Evolutionary conservation across 495 filamentous ascomycete species (phyloP).

Genomic region (Aspergillus incahuasiensis): DNA sequence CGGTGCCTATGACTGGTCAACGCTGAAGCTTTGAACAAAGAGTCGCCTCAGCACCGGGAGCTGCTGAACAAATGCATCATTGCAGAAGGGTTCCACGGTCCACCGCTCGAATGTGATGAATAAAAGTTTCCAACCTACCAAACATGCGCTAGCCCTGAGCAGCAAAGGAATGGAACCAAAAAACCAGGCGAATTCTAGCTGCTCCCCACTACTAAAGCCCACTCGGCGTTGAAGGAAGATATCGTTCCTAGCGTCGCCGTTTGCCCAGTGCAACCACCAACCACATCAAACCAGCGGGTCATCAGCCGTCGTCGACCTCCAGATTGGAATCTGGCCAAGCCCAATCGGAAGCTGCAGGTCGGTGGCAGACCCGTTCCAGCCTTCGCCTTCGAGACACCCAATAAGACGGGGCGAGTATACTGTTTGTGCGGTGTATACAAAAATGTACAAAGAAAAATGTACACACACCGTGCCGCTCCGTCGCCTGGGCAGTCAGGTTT

Average conservation of each 20-base stretch:
- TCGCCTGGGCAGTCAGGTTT: not conserved
- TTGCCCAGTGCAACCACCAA: slow-evolving; percentile 18
- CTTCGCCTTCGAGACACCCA: not conserved
- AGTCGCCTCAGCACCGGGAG: not conserved
- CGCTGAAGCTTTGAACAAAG: not conserved
- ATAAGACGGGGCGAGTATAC: not conserved
- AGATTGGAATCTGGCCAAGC: slow-evolving; percentile 8
- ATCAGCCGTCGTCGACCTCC: slow-evolving; percentile 17
- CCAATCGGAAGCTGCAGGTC: slow-evolving; percentile 19
- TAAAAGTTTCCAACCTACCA: slow-evolving; percentile 8
- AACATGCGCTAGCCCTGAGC: slow-evolving; percentile 6
- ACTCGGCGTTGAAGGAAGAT: slow-evolving; percentile 22
- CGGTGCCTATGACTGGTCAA: slow-evolving; percentile 1
- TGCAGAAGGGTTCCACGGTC: slow-evolving; percentile 12
- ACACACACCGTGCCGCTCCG: not conserved
- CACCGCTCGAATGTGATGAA: not conserved
- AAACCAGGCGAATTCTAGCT: slow-evolving; percentile 9
- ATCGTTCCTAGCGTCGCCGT: slow-evolving; percentile 40
- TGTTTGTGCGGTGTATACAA: slow-evolving; percentile 1
- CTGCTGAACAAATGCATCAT: slow-evolving; percentile 11
- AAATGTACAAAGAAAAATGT: not conserved
- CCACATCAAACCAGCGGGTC: slow-evolving; percentile 11
- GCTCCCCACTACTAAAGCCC: slow-evolving; percentile 14
- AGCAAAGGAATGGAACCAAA: slow-evolving; percentile 10
- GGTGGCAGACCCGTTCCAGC: not conserved